Evolutionary conservation across 305 asterid genomes (phyloP).

Genomic region (Fraxinus paxiana): DNA sequence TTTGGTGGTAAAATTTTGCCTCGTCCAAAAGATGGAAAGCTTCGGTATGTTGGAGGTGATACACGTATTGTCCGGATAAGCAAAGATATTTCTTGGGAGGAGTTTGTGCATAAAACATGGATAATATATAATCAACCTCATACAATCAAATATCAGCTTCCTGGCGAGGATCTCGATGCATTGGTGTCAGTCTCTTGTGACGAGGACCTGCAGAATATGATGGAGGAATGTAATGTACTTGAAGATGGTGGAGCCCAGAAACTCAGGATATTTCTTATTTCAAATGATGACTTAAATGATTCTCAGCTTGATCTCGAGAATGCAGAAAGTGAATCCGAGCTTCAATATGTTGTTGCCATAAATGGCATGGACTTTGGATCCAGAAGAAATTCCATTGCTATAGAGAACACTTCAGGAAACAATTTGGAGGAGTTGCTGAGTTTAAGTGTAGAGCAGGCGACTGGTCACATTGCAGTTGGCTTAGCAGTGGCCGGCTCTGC

Average conservation of each 20-base stretch:
- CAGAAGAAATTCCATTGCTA: slow-evolving; percentile 54
- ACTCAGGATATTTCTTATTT: slow-evolving; percentile 69
- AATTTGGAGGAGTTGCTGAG: slow-evolving; percentile 64
- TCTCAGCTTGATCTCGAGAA: slow-evolving; percentile 57
- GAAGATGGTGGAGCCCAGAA: slow-evolving; percentile 64
- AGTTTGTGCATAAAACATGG: slow-evolving; percentile 58
- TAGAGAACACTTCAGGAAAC: slow-evolving; percentile 51
- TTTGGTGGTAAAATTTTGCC: slow-evolving; percentile 81
- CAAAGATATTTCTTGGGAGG: slow-evolving; percentile 67
- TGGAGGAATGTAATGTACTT: slow-evolving; percentile 67
- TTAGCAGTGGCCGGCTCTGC: slow-evolving; percentile 30
- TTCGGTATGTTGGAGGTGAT: slow-evolving; percentile 90
- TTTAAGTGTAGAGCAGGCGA: slow-evolving; percentile 46
- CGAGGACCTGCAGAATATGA: slow-evolving; percentile 83
- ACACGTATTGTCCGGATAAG: slow-evolving; percentile 69
- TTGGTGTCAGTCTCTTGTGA: slow-evolving; percentile 81
- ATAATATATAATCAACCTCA: slow-evolving; percentile 46
- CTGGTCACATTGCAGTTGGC: slow-evolving; percentile 34
- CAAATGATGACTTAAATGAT: slow-evolving; percentile 61
- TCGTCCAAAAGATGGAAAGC: slow-evolving; percentile 90
- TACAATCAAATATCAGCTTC: slow-evolving; percentile 81
- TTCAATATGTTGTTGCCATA: slow-evolving; percentile 72
- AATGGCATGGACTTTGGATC: slow-evolving; percentile 76
- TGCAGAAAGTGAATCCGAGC: slow-evolving; percentile 60
- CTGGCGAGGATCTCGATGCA: slow-evolving; percentile 96